Evolutionary conservation across 1,139 yeast species (phyloP), one percentile per base, ranked within the genome.

Genomic region (Barnettozyma hawaiiensis): DNA sequence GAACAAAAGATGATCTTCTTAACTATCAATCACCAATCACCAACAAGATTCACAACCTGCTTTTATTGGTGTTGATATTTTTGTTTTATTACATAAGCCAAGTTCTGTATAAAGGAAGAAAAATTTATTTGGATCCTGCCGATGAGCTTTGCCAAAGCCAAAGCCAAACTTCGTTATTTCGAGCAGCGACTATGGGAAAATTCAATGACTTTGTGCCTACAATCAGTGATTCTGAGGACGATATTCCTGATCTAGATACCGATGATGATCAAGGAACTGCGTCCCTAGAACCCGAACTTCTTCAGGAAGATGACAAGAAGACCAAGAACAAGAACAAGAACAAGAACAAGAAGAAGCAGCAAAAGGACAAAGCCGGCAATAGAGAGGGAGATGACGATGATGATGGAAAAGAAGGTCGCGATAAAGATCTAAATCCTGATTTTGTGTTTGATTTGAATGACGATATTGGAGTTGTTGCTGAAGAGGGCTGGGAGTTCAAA

Each of bases 401-500:
- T 5, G 53, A 54, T 18, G 54, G 53, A 14, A 61, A 62, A 20
- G 70, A 62, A 19, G 65, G 65, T 23, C 70, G 67, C 28, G 70
- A 71, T 21, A n/a, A 26, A 6, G 84, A 79, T 45, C 70, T 90
- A 40, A 80, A 82, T 48, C 87, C 90, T 23, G 79, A 81, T 44
- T 90, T 90, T 60, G 70, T 73, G 24, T 78, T 87, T 52, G 73
- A 75, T 14, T 65, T 78, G 21, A 94, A 82, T 18, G 80, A 76
- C 23, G 76, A 70, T 32, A 80, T 73, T 26, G 61, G 71, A 2
- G 57, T 68, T 3, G 58, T 68, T 5, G 68, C 65, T 15, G 78
- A 83, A 43, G 78, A 77, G 38, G 96, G 95, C 4, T 89, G 96
- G 96, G 89, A 86, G 52, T 85, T 86, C 59, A 76, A 70, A 35